A percentile compares a stretch with the other conserved stretches of the same genome.
Conservation (phyloP, 2,329 filamentous ascomycete genomes). For the Clonostachys chloroleuca region DNA sequence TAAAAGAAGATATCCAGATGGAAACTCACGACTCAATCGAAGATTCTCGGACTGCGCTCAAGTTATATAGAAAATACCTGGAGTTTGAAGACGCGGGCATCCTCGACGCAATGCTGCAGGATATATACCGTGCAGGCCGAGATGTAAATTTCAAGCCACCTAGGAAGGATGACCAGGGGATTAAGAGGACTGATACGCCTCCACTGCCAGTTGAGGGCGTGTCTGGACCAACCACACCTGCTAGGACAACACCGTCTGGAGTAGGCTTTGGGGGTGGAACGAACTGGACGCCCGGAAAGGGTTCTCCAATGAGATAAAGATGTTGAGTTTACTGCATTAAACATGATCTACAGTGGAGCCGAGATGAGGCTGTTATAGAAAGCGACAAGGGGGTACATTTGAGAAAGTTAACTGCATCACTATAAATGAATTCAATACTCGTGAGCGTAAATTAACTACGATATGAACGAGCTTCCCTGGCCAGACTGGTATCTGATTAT, state of each 20-base stretch:
- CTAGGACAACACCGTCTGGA: conserved; percentile 25
- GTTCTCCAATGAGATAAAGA: conserved; percentile 24
- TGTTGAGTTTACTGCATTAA: too few relatives aligned
- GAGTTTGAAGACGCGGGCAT: conserved; percentile 87
- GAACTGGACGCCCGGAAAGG: conserved; percentile 42
- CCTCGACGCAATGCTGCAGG: conserved; percentile 76
- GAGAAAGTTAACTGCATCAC: too few relatives aligned
- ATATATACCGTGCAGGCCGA: conserved; percentile 64
- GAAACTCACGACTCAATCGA: conserved; percentile 94
- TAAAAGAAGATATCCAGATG: conserved; percentile 91
- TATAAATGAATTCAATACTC: too few relatives aligned
- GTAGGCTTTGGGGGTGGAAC: conserved; percentile 29
- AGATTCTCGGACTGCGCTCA: conserved; percentile 85
- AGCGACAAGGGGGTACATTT: too few relatives aligned
- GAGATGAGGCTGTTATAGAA: too few relatives aligned
- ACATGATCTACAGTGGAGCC: too few relatives aligned
- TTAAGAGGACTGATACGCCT: conserved; percentile 48
- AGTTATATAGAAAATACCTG: conserved; percentile 83
- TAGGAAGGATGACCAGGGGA: conserved; percentile 36
- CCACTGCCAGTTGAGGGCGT: conserved; percentile 35
- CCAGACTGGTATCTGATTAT: too few relatives aligned
- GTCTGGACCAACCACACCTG: conserved; percentile 39
- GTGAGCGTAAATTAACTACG: too few relatives aligned
- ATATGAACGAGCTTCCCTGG: too few relatives aligned
- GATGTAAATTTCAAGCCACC: conserved; percentile 47